Evolutionary conservation across 176 grass and related monocot species (phyloP).

Genomic region (Aegilops bicornis): DNA sequence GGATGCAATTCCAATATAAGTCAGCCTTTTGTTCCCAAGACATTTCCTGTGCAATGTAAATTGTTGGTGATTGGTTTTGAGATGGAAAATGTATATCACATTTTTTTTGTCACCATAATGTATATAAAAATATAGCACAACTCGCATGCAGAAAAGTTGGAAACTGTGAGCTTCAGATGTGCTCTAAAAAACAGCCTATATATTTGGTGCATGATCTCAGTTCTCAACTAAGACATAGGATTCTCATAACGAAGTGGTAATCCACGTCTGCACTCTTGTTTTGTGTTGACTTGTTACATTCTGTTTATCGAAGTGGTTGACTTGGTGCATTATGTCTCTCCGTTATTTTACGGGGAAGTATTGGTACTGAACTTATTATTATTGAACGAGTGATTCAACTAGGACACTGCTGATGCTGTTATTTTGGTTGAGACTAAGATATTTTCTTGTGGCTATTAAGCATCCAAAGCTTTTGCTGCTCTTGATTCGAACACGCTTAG

Average conservation of each 20-base stretch:
- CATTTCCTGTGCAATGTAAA: neutral
- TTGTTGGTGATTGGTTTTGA: neutral
- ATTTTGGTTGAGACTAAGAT: neutral
- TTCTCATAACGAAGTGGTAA: neutral
- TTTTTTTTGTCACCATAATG: neutral
- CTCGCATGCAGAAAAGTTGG: neutral
- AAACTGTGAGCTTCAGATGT: neutral
- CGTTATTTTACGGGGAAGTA: neutral
- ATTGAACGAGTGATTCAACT: neutral
- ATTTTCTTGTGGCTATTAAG: neutral
- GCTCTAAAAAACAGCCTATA: neutral
- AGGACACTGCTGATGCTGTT: neutral
- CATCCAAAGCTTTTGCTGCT: neutral
- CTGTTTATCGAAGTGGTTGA: neutral
- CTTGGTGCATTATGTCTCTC: neutral
- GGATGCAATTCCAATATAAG: constrained; percentile 28
- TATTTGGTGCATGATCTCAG: neutral
- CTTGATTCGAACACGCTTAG: neutral
- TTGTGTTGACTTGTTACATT: neutral
- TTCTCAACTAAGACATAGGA: neutral
- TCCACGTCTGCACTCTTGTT: neutral
- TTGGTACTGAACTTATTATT: neutral
- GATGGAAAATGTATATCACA: neutral
- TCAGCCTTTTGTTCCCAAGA: constrained; percentile 3
- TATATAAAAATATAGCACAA: neutral